Conservation (phyloP, 2,329 filamentous ascomycete genomes). For the Ophiostoma montium region DNA sequence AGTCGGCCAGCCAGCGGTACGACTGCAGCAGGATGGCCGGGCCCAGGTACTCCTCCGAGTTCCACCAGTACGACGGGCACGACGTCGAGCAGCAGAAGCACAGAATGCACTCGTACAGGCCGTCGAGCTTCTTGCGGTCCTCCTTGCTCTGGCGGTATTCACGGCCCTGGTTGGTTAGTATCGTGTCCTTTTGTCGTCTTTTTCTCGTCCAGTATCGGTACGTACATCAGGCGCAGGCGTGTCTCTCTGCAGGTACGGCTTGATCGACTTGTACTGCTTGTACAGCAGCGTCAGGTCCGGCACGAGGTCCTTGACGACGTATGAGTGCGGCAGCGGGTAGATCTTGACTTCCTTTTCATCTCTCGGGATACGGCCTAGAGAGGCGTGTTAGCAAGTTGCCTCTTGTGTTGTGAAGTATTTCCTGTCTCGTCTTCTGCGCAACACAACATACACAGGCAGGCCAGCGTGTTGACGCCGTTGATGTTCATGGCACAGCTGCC, state of each 20-base stretch:
- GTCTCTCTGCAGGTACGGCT: conserved; percentile 91
- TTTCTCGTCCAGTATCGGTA: not conserved
- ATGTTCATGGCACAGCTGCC: conserved; percentile 99
- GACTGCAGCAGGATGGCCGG: conserved; percentile 94
- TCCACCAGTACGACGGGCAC: conserved; percentile 99
- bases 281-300: conserved; percentile 98
- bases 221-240: conserved; percentile 71
- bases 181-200: not conserved
- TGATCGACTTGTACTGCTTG: conserved; percentile 99
- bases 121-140: conserved; percentile 92
- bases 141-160: conserved; percentile 84
- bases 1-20: conserved; percentile 94
- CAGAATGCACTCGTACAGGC: conserved; percentile 97
- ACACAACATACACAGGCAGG: conserved; percentile 85
- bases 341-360: conserved; percentile 82
- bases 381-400: conserved; percentile 6
- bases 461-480: conserved; percentile 93
- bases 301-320: conserved; percentile 97
- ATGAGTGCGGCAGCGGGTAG: conserved; percentile 96
- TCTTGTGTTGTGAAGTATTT: too few relatives aligned
- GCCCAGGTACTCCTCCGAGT: conserved; percentile 94
- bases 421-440: too few relatives aligned
- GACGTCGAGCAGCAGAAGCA: conserved; percentile 99
- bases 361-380: conserved; percentile 86
- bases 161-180: conserved; percentile 47